phyloP scores from a whole-genome alignment of 306 rosid genomes.

The Cicer pinnatifidum region DNA sequence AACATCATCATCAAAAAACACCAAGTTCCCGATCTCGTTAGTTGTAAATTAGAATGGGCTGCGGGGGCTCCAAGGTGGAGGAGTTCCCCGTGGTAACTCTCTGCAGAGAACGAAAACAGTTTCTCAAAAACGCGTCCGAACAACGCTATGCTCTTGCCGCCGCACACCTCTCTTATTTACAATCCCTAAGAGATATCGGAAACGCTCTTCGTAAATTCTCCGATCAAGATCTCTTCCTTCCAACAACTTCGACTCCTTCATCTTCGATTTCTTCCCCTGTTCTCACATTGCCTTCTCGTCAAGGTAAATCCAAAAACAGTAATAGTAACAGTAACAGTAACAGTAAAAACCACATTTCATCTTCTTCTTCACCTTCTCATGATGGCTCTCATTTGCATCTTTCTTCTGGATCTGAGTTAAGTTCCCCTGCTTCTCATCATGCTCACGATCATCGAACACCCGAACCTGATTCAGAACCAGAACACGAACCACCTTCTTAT shows the following conservation, averaged over 20 bases:
- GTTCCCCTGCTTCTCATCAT: slow-evolving; percentile 62
- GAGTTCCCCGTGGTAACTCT: slow-evolving; percentile 82
- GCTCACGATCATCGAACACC: slow-evolving; percentile 57
- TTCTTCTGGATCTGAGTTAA: slow-evolving; percentile 66
- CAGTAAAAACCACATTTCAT: slow-evolving; percentile 36
- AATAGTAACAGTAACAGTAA: no score
- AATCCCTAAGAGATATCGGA: slow-evolving; percentile 75
- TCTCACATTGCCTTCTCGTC: slow-evolving; percentile 83
- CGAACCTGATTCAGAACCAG: slow-evolving; percentile 18
- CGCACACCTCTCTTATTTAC: slow-evolving; percentile 83
- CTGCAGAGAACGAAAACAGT: slow-evolving; percentile 73
- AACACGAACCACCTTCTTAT: slow-evolving; percentile 17
- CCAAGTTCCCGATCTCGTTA: neutral
- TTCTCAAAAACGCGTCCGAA: slow-evolving; percentile 75
- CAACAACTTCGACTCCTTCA: slow-evolving; percentile 26
- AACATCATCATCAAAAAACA: neutral
- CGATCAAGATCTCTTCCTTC: slow-evolving; percentile 72
- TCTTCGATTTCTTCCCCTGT: slow-evolving; percentile 72
- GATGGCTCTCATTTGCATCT: slow-evolving; percentile 70
- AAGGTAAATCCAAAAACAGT: slow-evolving; percentile 49
- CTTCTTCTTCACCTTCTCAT: slow-evolving; percentile 63
- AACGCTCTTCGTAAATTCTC: slow-evolving; percentile 76
- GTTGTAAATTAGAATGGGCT: slow-evolving; percentile 68
- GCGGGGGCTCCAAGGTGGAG: slow-evolving; percentile 82
- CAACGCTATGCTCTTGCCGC: slow-evolving; percentile 90